Evolutionary conservation across 345 rosid genomes (phyloP), one percentile per base, ranked within the genome.

Genomic region (Carallia brachiata): DNA sequence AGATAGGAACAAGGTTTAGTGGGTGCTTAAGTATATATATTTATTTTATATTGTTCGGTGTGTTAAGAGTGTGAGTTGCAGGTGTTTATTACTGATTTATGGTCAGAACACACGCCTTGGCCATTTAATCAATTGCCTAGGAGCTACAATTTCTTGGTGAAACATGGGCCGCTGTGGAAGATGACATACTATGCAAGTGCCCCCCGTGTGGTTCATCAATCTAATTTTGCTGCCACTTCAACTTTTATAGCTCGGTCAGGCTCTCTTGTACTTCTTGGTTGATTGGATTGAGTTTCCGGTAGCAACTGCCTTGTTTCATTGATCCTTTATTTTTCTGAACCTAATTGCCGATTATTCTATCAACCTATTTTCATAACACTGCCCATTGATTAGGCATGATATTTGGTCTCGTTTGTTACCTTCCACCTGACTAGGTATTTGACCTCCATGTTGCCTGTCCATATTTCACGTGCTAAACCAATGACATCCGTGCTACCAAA

Each of bases 91-190:
- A 90, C 98, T 58, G 99, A 96, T 84, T 85, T 96, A 67, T 95
- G 98, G 99, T 73, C 99, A 34, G 99, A 92, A 72, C 99, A 96
- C 76, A 92, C 98, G 0, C 99, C 99, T 36, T 96, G 99, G 99
- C 99, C 99, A 2, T 96, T 96, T 75, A 92, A 96, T 80, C 99
- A 96, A 77, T 82, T 96, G 68, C 99, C 99, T 5, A 86, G 90
- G 68, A 96, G 96, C 84, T 96, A 96, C 72, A 96, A 88, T 74
- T 96, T 96, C 85, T 79, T 96, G 80, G 98, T 96, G 53, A 96
- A 96, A 68, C 98, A 96, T 60, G 95, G 95, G 64, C 76, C 96
- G 19, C 72, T 96, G 52, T 96, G 99, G 98, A 90, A 81, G 67
- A 84, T 96, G 89, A 82, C 98, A 31, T 92, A 96, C 77, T 96